A percentile compares a stretch with the other conserved stretches of the same genome.
Evolutionary conservation across 2,329 filamentous ascomycete species (phyloP).

Genomic region (Colletotrichum salicis): DNA sequence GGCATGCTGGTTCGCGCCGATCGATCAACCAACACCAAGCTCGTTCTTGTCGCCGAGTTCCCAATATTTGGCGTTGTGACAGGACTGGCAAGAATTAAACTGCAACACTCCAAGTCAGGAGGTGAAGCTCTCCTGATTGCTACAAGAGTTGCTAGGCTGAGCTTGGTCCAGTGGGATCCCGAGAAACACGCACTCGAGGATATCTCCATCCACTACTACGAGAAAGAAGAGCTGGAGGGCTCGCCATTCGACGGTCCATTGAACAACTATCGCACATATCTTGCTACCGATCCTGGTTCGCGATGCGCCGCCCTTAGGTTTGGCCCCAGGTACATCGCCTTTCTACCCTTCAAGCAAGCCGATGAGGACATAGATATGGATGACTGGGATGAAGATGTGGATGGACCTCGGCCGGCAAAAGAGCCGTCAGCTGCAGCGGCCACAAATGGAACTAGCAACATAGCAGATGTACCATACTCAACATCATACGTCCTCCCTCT

Average conservation of each 20-base stretch:
- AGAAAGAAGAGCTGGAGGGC: slow-evolving; percentile 87
- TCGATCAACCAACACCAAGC: slow-evolving; percentile 75
- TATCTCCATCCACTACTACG: slow-evolving; percentile 97
- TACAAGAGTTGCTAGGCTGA: slow-evolving; percentile 91
- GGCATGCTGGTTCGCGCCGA: slow-evolving; percentile 70
- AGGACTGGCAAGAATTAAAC: slow-evolving; percentile 81
- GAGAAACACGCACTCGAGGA: slow-evolving; percentile 82
- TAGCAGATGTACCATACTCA: slow-evolving; percentile 77
- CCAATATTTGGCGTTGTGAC: slow-evolving; percentile 85
- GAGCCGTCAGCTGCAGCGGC: slow-evolving; percentile 44
- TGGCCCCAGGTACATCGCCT: slow-evolving; percentile 86
- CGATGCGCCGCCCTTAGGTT: slow-evolving; percentile 96
- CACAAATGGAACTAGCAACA: slow-evolving; percentile 48
- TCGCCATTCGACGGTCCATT: slow-evolving; percentile 84
- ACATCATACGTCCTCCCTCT: slow-evolving; percentile 94
- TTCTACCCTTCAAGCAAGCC: slow-evolving; percentile 88
- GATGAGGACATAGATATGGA: slow-evolving; percentile 92
- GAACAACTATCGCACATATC: slow-evolving; percentile 79
- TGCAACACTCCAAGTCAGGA: slow-evolving; percentile 77
- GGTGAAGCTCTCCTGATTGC: slow-evolving; percentile 86
- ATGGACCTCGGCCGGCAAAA: slow-evolving; percentile 71
- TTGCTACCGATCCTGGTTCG: slow-evolving; percentile 90
- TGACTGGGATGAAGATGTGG: slow-evolving; percentile 86
- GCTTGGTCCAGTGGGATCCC: slow-evolving; percentile 92
- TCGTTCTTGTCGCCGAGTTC: slow-evolving; percentile 88